Base-by-base conservation (phyloP, 164 flowering plant species). In the Echeveria elegans region DNA sequence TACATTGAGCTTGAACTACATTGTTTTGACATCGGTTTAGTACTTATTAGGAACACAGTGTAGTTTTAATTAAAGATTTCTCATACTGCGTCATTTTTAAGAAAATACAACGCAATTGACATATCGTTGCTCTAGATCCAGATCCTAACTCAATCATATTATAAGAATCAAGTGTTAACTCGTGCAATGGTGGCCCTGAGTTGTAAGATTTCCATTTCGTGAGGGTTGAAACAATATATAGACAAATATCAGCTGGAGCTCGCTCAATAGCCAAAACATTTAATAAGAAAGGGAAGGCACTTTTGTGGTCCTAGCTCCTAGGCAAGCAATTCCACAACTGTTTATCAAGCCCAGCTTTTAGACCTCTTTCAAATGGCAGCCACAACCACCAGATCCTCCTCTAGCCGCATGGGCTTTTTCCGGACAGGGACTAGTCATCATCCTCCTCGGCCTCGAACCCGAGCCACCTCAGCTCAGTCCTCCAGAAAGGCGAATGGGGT, bases 341-440 rank as follows among this genome's bases (percentile, higher is more conserved):
- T 45, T 26, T 50, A 6, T 50, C 56, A 50, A n/a, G 10, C 56
- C 56, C 24, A 50, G 5, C 7, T 11, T 40, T 40, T 40, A 21
- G 19, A 18, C 52, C 0, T 47, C 26, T 50, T 50, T 50, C 26
- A 50, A 50, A 50, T 50, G 56, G 56, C 56, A 50, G 56, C 56
- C 24, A 50, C 56, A 50, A 50, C 56, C 28, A 50, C 56, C 26
- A 50, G 26, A 50, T 50, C 56, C 26, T 6, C 31, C 60, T 53
- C 60, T 28, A 53, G 60, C 60, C 26, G 60, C 60, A 53, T 53
- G 60, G 60, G 60, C 5, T 53, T 53, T 28, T 53, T 53, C 56
- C 60, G 60, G 31, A 26, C 60, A 28, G 60, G 60, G 31, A 24
- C 60, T 11, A 41, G 2, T n/a, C n/a, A 11, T 28, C 61, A 56